phyloP scores from a whole-genome alignment of 331 rosid genomes.

The Quercus phellos region DNA sequence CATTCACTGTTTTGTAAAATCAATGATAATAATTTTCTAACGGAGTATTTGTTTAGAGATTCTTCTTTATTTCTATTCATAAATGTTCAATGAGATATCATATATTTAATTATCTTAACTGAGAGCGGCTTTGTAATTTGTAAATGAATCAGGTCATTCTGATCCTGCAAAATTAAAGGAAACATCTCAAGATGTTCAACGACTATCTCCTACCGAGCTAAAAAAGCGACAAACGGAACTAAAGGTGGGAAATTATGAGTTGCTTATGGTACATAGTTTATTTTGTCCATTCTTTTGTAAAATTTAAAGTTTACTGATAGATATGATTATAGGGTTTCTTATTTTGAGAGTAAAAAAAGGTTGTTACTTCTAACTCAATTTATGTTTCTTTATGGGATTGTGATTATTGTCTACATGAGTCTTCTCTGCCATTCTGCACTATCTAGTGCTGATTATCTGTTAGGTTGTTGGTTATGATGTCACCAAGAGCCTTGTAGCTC shows the following conservation, averaged over 20 bases:
- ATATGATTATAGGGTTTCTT: no score
- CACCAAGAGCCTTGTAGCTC: no score
- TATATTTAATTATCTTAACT: neutral
- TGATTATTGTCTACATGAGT: neutral
- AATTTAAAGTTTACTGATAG: no score
- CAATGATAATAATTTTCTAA: neutral
- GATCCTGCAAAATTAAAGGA: conserved; percentile 71
- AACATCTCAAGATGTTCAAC: conserved; percentile 45
- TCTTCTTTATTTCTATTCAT: neutral
- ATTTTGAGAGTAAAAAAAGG: no score
- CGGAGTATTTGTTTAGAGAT: neutral
- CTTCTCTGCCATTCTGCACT: neutral
- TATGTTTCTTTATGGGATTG: neutral
- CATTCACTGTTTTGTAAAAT: neutral
- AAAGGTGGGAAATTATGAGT: conserved; percentile 39
- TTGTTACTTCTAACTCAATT: no score
- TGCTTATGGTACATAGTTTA: neutral
- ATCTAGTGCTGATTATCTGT: neutral
- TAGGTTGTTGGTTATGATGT: neutral
- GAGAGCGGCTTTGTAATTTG: neutral
- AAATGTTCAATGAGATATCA: neutral
- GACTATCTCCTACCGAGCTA: conserved; percentile 43
- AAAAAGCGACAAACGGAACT: conserved; percentile 57
- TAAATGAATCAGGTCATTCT: conserved; percentile 56
- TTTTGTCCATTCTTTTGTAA: neutral